Conservation (phyloP, 768 basidiomycete species). For the Fistulinella prunicolor region DNA sequence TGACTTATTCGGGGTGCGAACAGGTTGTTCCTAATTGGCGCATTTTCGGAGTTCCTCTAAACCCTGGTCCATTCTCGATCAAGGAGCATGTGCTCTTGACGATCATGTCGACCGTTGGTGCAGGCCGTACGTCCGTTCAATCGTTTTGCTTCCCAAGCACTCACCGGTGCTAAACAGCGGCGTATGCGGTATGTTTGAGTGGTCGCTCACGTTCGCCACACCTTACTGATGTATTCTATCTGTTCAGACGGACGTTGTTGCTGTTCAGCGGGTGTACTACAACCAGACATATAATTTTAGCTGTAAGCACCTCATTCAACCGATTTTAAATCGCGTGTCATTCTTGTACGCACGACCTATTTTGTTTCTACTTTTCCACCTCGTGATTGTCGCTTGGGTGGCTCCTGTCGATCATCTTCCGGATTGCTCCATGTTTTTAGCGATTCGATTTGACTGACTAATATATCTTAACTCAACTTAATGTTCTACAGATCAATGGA, state of each 20-base stretch:
- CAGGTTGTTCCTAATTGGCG: slow-evolving; percentile 49
- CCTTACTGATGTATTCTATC: background rate
- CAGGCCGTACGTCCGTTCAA: slow-evolving; percentile 17
- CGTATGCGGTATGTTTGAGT: slow-evolving; percentile 41
- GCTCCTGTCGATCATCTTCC: background rate
- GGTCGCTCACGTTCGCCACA: background rate
- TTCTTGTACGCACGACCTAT: background rate
- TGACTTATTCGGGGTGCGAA: background rate
- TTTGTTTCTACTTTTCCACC: too few species aligned
- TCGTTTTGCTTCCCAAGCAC: too few species aligned
- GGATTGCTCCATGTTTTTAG: background rate
- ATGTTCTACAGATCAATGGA: slow-evolving; percentile 46
- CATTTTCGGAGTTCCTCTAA: slow-evolving; percentile 59
- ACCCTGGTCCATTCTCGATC: slow-evolving; percentile 74
- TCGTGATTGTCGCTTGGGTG: background rate
- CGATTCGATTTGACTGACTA: background rate
- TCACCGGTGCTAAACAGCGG: slow-evolving; percentile 36
- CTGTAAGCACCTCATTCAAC: slow-evolving; percentile 35
- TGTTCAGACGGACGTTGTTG: slow-evolving; percentile 60
- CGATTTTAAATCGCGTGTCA: background rate
- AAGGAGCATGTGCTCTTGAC: slow-evolving; percentile 71
- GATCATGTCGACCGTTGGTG: slow-evolving; percentile 60
- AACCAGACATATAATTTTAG: slow-evolving; percentile 52
- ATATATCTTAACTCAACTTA: background rate
- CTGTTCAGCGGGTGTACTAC: slow-evolving; percentile 72